A percentile compares a stretch with the other conserved stretches of the same genome.
phyloP scores from a whole-genome alignment of 2,329 filamentous ascomycete genomes.

The Monilinia laxa region DNA sequence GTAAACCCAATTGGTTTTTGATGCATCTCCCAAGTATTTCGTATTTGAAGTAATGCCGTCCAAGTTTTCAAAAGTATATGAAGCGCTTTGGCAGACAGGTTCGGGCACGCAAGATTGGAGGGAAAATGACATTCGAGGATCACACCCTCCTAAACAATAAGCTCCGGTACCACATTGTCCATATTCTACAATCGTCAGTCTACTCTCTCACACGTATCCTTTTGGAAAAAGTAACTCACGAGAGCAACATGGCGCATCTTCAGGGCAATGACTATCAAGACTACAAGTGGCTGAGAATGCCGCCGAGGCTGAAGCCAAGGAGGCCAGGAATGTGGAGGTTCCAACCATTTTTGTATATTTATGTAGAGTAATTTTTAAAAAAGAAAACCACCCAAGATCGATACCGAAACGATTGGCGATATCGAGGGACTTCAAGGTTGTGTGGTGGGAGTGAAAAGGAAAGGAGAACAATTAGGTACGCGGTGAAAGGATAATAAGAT shows the following conservation, averaged over 20 bases:
- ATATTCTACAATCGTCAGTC: constrained; percentile 62
- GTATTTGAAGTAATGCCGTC: constrained; percentile 69
- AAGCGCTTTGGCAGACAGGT: constrained; percentile 75
- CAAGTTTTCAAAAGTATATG: constrained; percentile 71
- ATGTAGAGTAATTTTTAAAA: neutral
- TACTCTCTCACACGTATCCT: constrained; percentile 23
- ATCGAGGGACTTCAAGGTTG: constrained; percentile 6
- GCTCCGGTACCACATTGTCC: constrained; percentile 90
- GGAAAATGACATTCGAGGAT: constrained; percentile 78
- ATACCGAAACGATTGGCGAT: constrained; percentile 23
- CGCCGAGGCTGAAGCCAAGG: constrained; percentile 33
- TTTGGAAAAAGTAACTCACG: constrained; percentile 53
- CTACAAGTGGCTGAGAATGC: constrained; percentile 44
- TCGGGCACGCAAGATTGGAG: constrained; percentile 83
- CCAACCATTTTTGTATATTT: constrained; percentile 38
- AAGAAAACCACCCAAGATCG: neutral
- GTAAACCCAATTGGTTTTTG: constrained; percentile 81
- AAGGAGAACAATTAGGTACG: neutral
- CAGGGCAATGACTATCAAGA: constrained; percentile 62
- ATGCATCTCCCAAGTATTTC: constrained; percentile 83
- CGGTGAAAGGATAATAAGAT: too few species aligned
- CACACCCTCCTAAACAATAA: constrained; percentile 94
- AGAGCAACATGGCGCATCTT: constrained; percentile 73
- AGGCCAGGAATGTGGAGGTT: constrained; percentile 32
- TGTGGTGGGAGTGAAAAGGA: neutral